phyloP scores from a whole-genome alignment of 331 rosid genomes.

The Malus hybrid region DNA sequence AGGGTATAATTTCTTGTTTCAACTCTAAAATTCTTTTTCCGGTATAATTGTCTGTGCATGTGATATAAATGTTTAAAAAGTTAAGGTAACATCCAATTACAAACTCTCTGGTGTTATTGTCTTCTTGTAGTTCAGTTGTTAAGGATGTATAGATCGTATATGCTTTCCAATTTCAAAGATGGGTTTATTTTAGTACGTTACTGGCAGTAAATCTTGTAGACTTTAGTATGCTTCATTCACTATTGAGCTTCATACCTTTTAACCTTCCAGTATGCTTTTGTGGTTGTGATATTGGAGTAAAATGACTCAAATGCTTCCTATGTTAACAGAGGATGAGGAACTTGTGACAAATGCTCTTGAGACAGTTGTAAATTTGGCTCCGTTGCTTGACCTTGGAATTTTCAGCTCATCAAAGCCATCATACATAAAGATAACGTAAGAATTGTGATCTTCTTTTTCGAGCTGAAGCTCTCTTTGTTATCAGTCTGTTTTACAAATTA shows the following conservation, averaged over 20 bases:
- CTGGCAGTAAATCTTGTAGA: neutral
- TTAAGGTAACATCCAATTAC: neutral
- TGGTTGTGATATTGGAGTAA: slow-evolving; percentile 1
- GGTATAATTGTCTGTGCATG: neutral
- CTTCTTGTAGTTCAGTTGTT: neutral
- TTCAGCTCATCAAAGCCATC: slow-evolving; percentile 91
- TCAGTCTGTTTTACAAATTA: slow-evolving; percentile 10
- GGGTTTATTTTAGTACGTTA: neutral
- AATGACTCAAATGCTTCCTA: slow-evolving; percentile 9
- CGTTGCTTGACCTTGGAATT: slow-evolving; percentile 79
- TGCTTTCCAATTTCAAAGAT: neutral
- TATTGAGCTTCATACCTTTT: neutral
- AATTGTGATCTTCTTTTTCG: slow-evolving; percentile 7
- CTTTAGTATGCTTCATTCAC: neutral
- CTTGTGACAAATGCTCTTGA: slow-evolving; percentile 94
- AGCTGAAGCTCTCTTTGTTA: slow-evolving; percentile 1
- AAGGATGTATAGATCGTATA: neutral
- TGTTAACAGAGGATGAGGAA: slow-evolving; percentile 86
- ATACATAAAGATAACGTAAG: slow-evolving; percentile 91
- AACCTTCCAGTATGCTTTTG: neutral
- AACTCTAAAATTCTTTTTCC: neutral
- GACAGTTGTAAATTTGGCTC: slow-evolving; percentile 95
- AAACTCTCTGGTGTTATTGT: neutral
- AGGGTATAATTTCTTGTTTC: neutral
- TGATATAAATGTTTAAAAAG: neutral